Percentiles rank a stretch among this genome's conserved stretches.
Conservation (phyloP, 2,329 filamentous ascomycete species). For the Aureobasidium leucospermi region DNA sequence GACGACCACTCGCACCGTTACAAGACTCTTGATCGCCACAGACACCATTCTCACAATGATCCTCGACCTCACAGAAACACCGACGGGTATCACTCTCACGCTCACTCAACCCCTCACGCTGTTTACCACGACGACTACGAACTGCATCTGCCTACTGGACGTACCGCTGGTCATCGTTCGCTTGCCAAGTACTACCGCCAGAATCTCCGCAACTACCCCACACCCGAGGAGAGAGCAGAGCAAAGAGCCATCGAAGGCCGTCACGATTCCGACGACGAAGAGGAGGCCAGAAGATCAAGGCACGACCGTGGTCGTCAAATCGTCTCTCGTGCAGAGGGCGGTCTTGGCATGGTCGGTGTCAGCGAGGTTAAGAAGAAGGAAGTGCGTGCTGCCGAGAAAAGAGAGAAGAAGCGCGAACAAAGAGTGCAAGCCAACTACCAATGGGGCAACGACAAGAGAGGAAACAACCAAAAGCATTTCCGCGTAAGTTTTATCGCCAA, state of each 20-base stretch:
- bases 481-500: slow-evolving; percentile 40
- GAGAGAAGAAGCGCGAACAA: slow-evolving; percentile 58
- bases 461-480: slow-evolving; percentile 73
- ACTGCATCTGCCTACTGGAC: slow-evolving; percentile 83
- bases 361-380: slow-evolving; percentile 67
- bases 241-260: slow-evolving; percentile 53
- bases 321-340: slow-evolving; percentile 63
- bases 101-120: slow-evolving; percentile 63
- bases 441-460: slow-evolving; percentile 63
- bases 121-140: slow-evolving; percentile 91
- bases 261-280: slow-evolving; percentile 39
- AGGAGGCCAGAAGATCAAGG: slow-evolving; percentile 24
- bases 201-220: slow-evolving; percentile 80
- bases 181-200: slow-evolving; percentile 85
- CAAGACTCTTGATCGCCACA: slow-evolving; percentile 63
- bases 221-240: slow-evolving; percentile 65
- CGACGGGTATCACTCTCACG: slow-evolving; percentile 76
- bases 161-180: slow-evolving; percentile 82
- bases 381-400: slow-evolving; percentile 59
- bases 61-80: slow-evolving; percentile 64
- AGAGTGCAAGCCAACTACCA: slow-evolving; percentile 47
- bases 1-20: slow-evolving; percentile 65
- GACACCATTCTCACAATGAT: slow-evolving; percentile 67
- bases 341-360: slow-evolving; percentile 68
- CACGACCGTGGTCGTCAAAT: slow-evolving; percentile 32